Conservation (phyloP, 345 rosid genomes). For the Corchorus capsularis region DNA sequence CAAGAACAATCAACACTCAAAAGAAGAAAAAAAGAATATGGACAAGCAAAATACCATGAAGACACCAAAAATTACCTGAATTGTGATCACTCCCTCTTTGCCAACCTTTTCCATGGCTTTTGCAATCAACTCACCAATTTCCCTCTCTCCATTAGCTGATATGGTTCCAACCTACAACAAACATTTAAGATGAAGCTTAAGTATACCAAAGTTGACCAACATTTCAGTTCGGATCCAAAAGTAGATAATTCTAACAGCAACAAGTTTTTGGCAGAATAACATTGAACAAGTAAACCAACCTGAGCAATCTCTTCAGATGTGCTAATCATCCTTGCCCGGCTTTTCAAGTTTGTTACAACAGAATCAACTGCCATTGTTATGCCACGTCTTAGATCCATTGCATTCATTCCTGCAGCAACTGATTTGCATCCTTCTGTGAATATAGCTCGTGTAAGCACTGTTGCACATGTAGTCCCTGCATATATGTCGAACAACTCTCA, state of each 20-base stretch:
- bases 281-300: slow-evolving; percentile 17
- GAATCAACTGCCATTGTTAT: slow-evolving; percentile 91
- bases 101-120: slow-evolving; percentile 99
- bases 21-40: neutral
- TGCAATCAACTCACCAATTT: slow-evolving; percentile 97
- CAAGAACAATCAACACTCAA: neutral
- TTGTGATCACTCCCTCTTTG: slow-evolving; percentile 98
- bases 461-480: slow-evolving; percentile 98
- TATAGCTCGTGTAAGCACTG: slow-evolving; percentile 84
- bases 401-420: slow-evolving; percentile 95
- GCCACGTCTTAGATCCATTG: slow-evolving; percentile 94
- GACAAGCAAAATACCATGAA: neutral
- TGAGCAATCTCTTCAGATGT: slow-evolving; percentile 98
- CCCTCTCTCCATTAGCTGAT: slow-evolving; percentile 97
- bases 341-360: slow-evolving; percentile 84
- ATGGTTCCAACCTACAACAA: slow-evolving; percentile 81
- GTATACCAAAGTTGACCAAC: slow-evolving; percentile 6
- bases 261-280: neutral
- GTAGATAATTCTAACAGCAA: neutral
- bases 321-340: slow-evolving; percentile 94
- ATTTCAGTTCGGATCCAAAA: neutral
- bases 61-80: slow-evolving; percentile 56
- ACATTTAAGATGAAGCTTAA: neutral
- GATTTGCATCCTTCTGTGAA: slow-evolving; percentile 95
- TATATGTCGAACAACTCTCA: slow-evolving; percentile 10